Conservation (phyloP, 2,329 filamentous ascomycete genomes). For the Endoconidiophora laricicola region DNA sequence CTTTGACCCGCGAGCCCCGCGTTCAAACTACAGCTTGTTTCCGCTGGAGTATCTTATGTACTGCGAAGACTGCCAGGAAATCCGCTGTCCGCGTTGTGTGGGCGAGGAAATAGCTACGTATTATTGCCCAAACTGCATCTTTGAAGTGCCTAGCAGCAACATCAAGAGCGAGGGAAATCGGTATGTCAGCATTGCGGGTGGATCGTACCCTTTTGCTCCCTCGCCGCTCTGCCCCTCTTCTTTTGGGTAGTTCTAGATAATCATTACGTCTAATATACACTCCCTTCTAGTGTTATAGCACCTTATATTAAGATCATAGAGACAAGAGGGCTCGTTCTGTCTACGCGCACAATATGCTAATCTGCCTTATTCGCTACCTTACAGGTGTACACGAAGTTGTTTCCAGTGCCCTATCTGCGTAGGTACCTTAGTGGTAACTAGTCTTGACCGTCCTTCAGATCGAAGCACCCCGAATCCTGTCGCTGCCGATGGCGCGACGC, state of each 20-base stretch:
- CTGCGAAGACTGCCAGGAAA: slow-evolving; percentile 94
- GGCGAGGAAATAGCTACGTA: slow-evolving; percentile 87
- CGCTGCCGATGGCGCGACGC: slow-evolving; percentile 21
- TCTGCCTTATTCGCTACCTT: background rate
- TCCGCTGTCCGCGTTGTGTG: slow-evolving; percentile 82
- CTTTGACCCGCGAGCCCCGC: slow-evolving; percentile 71
- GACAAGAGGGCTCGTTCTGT: no score
- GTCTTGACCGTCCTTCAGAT: slow-evolving; percentile 42
- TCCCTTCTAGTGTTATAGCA: background rate
- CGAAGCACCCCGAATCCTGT: slow-evolving; percentile 27
- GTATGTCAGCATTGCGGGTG: slow-evolving; percentile 29
- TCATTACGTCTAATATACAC: no score
- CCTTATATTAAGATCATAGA: no score
- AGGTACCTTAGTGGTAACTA: slow-evolving; percentile 52
- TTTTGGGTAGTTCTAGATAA: background rate
- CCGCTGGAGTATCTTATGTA: slow-evolving; percentile 88
- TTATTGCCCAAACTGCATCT: slow-evolving; percentile 88
- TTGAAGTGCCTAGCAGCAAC: slow-evolving; percentile 87
- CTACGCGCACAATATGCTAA: background rate
- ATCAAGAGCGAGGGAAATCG: slow-evolving; percentile 86
- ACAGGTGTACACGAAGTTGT: slow-evolving; percentile 79
- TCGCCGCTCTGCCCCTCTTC: background rate
- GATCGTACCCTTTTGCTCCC: background rate
- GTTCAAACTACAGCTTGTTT: slow-evolving; percentile 82
- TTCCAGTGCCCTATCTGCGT: slow-evolving; percentile 88